Conservation (phyloP, 805 yeast species). For the Kluyveromyces nonfermentans region DNA sequence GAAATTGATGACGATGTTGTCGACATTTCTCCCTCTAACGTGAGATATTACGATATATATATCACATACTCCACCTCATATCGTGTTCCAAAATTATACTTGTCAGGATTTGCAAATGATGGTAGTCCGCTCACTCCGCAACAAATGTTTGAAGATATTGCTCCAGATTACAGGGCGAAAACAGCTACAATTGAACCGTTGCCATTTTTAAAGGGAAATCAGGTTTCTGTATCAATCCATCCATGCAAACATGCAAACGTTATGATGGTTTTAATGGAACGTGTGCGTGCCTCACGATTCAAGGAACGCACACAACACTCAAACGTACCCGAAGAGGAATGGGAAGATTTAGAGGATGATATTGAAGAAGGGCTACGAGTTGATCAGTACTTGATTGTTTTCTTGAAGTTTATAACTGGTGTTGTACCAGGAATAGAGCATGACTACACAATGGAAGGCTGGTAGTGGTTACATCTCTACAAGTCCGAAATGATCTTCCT, state of each 20-base stretch:
- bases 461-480: constrained; percentile 27
- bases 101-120: constrained; percentile 75
- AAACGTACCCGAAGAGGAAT: constrained; percentile 25
- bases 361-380: constrained; percentile 53
- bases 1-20: constrained; percentile 34
- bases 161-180: constrained; percentile 85
- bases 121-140: constrained; percentile 83
- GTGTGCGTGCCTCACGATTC: constrained; percentile 47
- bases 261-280: constrained; percentile 77
- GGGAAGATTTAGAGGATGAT: constrained; percentile 44
- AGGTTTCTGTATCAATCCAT: constrained; percentile 70
- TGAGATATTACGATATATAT: constrained; percentile 77
- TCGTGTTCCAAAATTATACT: constrained; percentile 88
- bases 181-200: constrained; percentile 93
- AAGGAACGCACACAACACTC: constrained; percentile 37
- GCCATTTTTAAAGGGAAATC: constrained; percentile 68
- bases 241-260: constrained; percentile 95
- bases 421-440: constrained; percentile 97
- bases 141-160: constrained; percentile 91
- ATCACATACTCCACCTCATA: constrained; percentile 91
- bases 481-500: neutral
- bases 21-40: constrained; percentile 35
- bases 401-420: constrained; percentile 89
- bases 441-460: constrained; percentile 97
- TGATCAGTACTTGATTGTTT: constrained; percentile 84